Evolutionary conservation across 768 basidiomycete species (phyloP).

Genomic region (Boletellus sp.): DNA sequence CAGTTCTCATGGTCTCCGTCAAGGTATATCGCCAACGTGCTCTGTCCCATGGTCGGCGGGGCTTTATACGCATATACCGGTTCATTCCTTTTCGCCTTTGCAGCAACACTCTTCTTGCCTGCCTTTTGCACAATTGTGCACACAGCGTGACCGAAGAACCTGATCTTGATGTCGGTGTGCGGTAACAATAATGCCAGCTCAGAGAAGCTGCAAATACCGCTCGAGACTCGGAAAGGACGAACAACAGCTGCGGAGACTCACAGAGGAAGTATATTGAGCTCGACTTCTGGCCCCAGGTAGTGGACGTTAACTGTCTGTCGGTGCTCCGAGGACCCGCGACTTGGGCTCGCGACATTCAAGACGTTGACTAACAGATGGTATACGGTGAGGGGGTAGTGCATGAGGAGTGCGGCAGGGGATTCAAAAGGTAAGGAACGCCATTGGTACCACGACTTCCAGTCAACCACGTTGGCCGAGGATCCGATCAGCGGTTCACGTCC

Average conservation of each 20-base stretch:
- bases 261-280: constrained; percentile 40
- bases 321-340: constrained; percentile 12
- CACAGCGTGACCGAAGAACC: constrained; percentile 37
- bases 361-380: constrained; percentile 37
- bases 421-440: constrained; percentile 43
- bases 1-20: constrained; percentile 26
- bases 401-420: constrained; percentile 42
- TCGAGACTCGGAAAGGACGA: background rate
- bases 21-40: constrained; percentile 38
- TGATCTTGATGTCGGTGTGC: constrained; percentile 42
- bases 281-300: constrained; percentile 39
- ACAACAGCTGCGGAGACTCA: constrained; percentile 20
- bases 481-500: constrained; percentile 25
- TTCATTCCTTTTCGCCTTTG: constrained; percentile 25
- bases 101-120: constrained; percentile 30
- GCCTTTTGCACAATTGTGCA: constrained; percentile 31
- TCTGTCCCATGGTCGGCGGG: constrained; percentile 36
- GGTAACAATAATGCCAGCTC: constrained; percentile 45
- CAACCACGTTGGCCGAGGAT: constrained; percentile 29
- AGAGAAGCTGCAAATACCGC: constrained; percentile 34
- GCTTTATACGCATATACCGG: constrained; percentile 36
- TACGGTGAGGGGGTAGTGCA: constrained; percentile 42
- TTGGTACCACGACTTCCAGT: constrained; percentile 44
- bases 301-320: constrained; percentile 33
- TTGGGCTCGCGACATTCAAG: constrained; percentile 29